Conservation (phyloP, 495 filamentous ascomycete species). For the Talaromyces nanjingensis region DNA sequence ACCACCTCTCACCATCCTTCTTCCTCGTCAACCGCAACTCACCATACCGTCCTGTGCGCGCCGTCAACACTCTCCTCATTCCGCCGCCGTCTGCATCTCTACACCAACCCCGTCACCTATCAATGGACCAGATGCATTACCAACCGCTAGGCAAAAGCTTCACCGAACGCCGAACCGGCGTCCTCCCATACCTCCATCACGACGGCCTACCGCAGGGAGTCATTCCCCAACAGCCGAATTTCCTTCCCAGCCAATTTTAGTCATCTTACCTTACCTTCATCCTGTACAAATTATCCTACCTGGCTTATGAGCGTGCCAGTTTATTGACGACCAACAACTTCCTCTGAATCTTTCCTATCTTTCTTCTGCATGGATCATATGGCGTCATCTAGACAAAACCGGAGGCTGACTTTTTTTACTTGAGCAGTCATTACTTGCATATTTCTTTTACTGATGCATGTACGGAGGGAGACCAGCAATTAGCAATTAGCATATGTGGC, state of each 20-base stretch:
- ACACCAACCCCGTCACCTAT: conserved; percentile 57
- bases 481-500: neutral
- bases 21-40: conserved; percentile 63
- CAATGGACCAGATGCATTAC: conserved; percentile 88
- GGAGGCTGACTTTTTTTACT: neutral
- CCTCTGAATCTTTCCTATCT: neutral
- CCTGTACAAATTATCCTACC: conserved; percentile 5
- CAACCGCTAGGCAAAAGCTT: conserved; percentile 74
- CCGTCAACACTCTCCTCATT: conserved; percentile 81
- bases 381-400: conserved; percentile 1
- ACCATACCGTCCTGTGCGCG: conserved; percentile 85
- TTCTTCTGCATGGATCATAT: conserved; percentile 4
- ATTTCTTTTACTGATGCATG: neutral
- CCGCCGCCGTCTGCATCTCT: conserved; percentile 78
- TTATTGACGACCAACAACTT: neutral
- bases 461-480: neutral
- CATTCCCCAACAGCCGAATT: conserved; percentile 10
- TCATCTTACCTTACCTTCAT: neutral
- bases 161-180: conserved; percentile 70
- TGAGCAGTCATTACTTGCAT: neutral
- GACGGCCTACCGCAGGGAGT: conserved; percentile 37
- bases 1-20: conserved; percentile 54
- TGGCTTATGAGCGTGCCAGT: conserved; percentile 3
- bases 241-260: conserved; percentile 6
- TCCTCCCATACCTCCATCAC: conserved; percentile 65